These are phyloP conservation scores for Nicotiana noctiflora DNA, from an alignment of 257 asterid species.

Conservation along the genomic window DNA sequence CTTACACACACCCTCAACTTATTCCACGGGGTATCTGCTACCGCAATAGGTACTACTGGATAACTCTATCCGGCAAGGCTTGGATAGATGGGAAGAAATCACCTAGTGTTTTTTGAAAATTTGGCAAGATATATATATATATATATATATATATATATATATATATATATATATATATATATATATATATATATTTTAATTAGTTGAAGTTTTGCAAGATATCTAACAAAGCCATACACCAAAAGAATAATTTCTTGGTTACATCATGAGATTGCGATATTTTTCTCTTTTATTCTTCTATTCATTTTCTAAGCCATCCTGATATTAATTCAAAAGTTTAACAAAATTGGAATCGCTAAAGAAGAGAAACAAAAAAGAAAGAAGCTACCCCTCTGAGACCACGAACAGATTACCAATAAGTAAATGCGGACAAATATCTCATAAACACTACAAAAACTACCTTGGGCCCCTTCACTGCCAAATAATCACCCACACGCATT, in stretches of 20 bases:
- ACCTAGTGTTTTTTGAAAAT: no score
- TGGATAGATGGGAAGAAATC: no score
- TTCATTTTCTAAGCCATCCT: background rate
- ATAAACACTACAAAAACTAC: constrained; percentile 30
- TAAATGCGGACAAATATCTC: background rate
- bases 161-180: no score
- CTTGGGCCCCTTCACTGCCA: constrained; percentile 97
- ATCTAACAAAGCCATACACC: background rate
- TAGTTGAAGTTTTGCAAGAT: background rate
- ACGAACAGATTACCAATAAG: background rate
- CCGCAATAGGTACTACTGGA: no score
- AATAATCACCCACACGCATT: constrained; percentile 75
- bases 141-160: no score
- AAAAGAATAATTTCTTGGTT: background rate
- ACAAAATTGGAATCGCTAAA: background rate
- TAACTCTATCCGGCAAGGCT: no score
- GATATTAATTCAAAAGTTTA: background rate
- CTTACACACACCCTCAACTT: no score
- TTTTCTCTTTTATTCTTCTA: background rate
- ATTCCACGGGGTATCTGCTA: no score
- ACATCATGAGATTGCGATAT: background rate
- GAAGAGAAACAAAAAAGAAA: background rate
- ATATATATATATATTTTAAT: no score
- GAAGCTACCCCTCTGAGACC: background rate
- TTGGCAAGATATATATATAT: no score